Conservation (phyloP, 257 asterid genomes). For the Nyctanthes arbortristis region DNA sequence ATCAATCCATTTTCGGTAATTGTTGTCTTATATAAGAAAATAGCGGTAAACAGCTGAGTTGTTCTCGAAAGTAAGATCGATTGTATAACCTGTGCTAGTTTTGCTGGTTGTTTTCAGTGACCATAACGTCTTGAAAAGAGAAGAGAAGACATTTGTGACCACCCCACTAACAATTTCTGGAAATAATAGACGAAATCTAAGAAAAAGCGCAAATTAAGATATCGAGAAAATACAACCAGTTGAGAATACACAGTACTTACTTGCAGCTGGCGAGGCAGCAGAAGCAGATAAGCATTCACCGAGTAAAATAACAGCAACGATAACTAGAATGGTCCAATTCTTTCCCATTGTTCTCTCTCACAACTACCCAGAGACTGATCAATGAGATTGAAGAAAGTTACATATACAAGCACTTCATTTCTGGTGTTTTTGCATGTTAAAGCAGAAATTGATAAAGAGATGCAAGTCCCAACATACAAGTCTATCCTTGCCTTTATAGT, state of each 20-base stretch:
- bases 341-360: constrained; percentile 62
- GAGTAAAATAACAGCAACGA: constrained; percentile 41
- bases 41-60: no score
- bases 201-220: background rate
- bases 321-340: constrained; percentile 33
- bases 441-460: background rate
- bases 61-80: constrained; percentile 24
- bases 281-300: constrained; percentile 61
- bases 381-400: constrained; percentile 32
- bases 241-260: constrained; percentile 43
- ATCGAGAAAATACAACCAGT: background rate
- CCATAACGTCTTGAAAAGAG: constrained; percentile 82
- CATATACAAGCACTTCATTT: constrained; percentile 32
- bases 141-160: constrained; percentile 74
- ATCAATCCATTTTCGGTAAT: constrained; percentile 17
- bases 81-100: constrained; percentile 42
- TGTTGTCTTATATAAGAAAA: background rate
- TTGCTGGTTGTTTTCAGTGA: constrained; percentile 70
- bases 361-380: constrained; percentile 5
- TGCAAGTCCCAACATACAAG: constrained; percentile 22
- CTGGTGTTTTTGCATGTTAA: no score
- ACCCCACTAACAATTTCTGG: constrained; percentile 85
- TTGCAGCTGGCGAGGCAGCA: constrained; percentile 80
- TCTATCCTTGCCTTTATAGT: constrained; percentile 2
- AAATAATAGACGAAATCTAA: background rate